Evolutionary conservation across 2,329 filamentous ascomycete species (phyloP).

Genomic region (Furcasterigmium furcatum): DNA sequence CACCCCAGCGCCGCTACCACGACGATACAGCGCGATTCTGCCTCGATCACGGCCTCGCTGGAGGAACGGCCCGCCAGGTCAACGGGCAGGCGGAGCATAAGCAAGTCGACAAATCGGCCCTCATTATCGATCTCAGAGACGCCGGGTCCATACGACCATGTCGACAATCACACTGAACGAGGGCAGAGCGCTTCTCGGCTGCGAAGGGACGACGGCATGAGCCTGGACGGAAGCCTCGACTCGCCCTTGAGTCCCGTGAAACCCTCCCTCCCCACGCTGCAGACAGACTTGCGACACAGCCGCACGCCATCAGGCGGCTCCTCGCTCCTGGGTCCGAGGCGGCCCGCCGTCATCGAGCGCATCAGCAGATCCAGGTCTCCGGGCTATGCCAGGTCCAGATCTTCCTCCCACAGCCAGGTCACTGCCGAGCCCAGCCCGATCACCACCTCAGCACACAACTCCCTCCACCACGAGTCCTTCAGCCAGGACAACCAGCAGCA

Average conservation of each 20-base stretch:
- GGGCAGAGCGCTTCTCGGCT: constrained; percentile 21
- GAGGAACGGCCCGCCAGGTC: constrained; percentile 40
- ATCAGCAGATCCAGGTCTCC: constrained; percentile 45
- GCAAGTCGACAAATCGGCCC: constrained; percentile 36
- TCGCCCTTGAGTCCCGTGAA: constrained; percentile 40
- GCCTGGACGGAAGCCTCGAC: constrained; percentile 41
- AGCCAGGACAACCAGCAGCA: constrained; percentile 41
- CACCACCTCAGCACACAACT: constrained; percentile 56
- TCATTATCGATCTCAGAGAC: constrained; percentile 30
- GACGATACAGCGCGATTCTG: constrained; percentile 45
- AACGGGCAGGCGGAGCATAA: constrained; percentile 36
- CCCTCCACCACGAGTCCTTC: constrained; percentile 55
- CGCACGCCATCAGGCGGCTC: constrained; percentile 29
- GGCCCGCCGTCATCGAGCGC: constrained; percentile 52
- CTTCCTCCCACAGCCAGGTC: constrained; percentile 56
- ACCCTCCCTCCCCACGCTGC: constrained; percentile 26
- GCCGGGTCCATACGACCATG: constrained; percentile 33
- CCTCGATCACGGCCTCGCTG: constrained; percentile 34
- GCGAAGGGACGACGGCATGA: constrained; percentile 39
- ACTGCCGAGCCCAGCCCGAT: constrained; percentile 55
- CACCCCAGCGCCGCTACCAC: constrained; percentile 27
- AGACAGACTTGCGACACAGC: constrained; percentile 25
- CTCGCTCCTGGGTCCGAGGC: constrained; percentile 32
- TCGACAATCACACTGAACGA: constrained; percentile 26
- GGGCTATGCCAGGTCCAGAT: constrained; percentile 44